phyloP scores from a whole-genome alignment of 192 early-diverging fungal species.

The Chytriomyces sp. region DNA sequence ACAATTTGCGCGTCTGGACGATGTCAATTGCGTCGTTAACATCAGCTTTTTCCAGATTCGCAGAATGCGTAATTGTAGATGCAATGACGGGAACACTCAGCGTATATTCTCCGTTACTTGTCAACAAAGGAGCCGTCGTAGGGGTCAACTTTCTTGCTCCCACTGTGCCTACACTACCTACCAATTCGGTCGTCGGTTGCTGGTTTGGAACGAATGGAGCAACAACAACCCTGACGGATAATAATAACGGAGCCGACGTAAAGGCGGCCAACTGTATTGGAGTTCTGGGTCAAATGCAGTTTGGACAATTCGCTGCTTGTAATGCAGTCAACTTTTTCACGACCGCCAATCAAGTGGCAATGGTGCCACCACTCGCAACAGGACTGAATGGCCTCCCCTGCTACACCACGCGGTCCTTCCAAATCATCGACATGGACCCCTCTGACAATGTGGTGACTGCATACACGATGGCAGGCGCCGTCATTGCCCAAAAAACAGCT shows the following conservation, averaged over 20 bases:
- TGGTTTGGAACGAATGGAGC: slow-evolving; percentile 48
- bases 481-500: slow-evolving; percentile 42
- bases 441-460: slow-evolving; percentile 41
- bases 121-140: slow-evolving; percentile 37
- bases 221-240: slow-evolving; percentile 35
- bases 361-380: slow-evolving; percentile 36
- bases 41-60: slow-evolving; percentile 29
- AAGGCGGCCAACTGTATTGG: slow-evolving; percentile 40
- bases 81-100: slow-evolving; percentile 33
- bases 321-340: slow-evolving; percentile 40
- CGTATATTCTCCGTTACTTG: slow-evolving; percentile 41
- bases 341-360: slow-evolving; percentile 21
- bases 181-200: slow-evolving; percentile 36
- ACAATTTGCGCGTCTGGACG: background rate
- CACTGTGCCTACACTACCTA: slow-evolving; percentile 36
- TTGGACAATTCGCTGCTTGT: slow-evolving; percentile 49
- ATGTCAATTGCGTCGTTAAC: background rate
- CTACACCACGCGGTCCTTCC: slow-evolving; percentile 43
- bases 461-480: slow-evolving; percentile 24
- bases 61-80: slow-evolving; percentile 41
- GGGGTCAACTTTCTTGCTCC: slow-evolving; percentile 33
- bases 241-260: slow-evolving; percentile 33
- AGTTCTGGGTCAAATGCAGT: slow-evolving; percentile 20
- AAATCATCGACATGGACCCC: too few species aligned
- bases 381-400: slow-evolving; percentile 34